phyloP scores from a whole-genome alignment of 129 eudicot species.

The Chrysanthemum seticuspe region DNA sequence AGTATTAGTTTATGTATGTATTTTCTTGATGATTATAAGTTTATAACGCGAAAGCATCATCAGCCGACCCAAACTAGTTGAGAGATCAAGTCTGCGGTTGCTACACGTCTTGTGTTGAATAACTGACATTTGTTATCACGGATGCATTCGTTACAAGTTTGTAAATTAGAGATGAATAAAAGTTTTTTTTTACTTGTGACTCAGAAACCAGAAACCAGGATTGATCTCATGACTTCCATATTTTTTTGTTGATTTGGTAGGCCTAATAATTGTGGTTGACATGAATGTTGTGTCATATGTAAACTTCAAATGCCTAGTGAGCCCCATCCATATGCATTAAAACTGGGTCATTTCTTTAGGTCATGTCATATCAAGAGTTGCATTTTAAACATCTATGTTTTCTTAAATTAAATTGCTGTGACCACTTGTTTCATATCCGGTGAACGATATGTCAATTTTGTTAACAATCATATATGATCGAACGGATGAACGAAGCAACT shows the following conservation, averaged over 20 bases:
- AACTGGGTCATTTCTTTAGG: neutral
- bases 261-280: neutral
- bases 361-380: neutral
- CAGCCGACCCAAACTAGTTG: slow-evolving; percentile 11
- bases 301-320: neutral
- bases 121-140: neutral
- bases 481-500: too few species aligned
- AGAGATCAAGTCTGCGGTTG: slow-evolving; percentile 11
- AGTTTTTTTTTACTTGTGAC: neutral
- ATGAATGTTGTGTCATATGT: neutral
- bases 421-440: neutral
- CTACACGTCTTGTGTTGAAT: neutral
- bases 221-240: neutral
- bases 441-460: too few species aligned
- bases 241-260: too few species aligned
- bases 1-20: neutral
- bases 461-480: too few species aligned
- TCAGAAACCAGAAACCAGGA: neutral
- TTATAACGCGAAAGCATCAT: neutral
- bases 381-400: neutral
- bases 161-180: neutral
- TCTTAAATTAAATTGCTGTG: neutral
- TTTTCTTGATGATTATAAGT: neutral
- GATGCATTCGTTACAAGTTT: neutral
- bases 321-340: neutral